Evolutionary conservation across 495 filamentous ascomycete species (phyloP), one percentile per base, ranked within the genome.

Genomic region (Aspergillus incahuasiensis): DNA sequence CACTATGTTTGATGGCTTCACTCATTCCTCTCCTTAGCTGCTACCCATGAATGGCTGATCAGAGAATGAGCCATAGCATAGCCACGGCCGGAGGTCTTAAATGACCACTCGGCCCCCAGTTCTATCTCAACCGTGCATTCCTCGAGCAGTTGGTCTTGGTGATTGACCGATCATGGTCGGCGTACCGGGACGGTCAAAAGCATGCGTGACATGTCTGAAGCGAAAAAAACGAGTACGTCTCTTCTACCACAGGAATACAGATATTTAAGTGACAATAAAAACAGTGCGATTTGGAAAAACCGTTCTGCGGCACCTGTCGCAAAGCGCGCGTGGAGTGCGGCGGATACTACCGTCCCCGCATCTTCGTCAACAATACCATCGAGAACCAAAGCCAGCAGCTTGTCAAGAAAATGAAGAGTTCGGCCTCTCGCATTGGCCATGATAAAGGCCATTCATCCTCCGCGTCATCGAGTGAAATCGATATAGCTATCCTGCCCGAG

Each of bases 181-280:
- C 30, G 53, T 55, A 42, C 53, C 53, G 5, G 53, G 45, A 18
- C 53, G 53, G n/a, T 55, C 53, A 22, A 55, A 49, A 24, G 53
- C 45, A 9, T 55, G 53, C 28, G 53, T 49, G 22, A 49, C 53
- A 5, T 55, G 53, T 22, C 35, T 55, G 34, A 55, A 49, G 22
- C 45, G 53, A 16, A 55, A 55, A 45, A 49, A 55, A 21, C 35
- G 45, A 32, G 53, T 55, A 49, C 12, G 22, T 32, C 9, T 6
- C 30, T 40, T 40, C 46, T 15, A 12, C 22, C 11, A 21, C 11
- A 3, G 7, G 15, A 2, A 13, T 32, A 38, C 8, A 7, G 16
- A 8, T 16, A 12, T 6, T 25, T 48, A 48, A 48, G 25, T 2
- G 22, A n/a, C 8, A 3, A 28, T 30, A 1, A 12, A 5, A n/a